Conservation (phyloP, 495 filamentous ascomycete species). For the Penicillium coprophilum region DNA sequence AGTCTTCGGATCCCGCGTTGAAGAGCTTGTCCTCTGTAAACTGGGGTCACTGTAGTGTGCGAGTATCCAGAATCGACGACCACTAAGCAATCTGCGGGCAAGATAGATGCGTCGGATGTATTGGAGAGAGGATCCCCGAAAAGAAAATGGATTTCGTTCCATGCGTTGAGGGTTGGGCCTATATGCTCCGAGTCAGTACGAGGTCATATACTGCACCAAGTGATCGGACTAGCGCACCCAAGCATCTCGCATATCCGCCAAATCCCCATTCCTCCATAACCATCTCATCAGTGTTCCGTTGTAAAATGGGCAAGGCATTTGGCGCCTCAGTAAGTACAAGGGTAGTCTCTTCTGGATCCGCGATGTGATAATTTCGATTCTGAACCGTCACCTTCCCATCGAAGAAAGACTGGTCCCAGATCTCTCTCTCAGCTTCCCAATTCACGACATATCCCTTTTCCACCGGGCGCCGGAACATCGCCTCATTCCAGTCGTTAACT, state of each 20-base stretch:
- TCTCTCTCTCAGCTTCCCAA: constrained; percentile 94
- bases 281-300: constrained; percentile 91
- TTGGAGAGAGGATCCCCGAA: constrained; percentile 50
- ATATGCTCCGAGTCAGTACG: constrained; percentile 13
- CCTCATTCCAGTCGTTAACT: constrained; percentile 86
- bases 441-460: constrained; percentile 96
- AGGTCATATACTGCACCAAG: background rate
- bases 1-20: constrained; percentile 82
- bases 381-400: constrained; percentile 61
- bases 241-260: constrained; percentile 72
- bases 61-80: constrained; percentile 92
- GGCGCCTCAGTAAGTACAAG: constrained; percentile 86
- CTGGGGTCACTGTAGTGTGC: constrained; percentile 86
- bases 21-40: constrained; percentile 75
- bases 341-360: constrained; percentile 68
- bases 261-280: constrained; percentile 99
- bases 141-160: constrained; percentile 70
- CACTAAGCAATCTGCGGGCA: constrained; percentile 77
- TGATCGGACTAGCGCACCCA: constrained; percentile 39
- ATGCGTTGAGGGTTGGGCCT: constrained; percentile 77
- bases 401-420: constrained; percentile 92
- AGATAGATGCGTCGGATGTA: constrained; percentile 28
- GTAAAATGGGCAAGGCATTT: constrained; percentile 77
- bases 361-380: constrained; percentile 37
- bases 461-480: constrained; percentile 82